A percentile compares a stretch with the other conserved stretches of the same genome.
phyloP scores from a whole-genome alignment of 768 basidiomycete species.

The Leccinum olivaceopallidum region DNA sequence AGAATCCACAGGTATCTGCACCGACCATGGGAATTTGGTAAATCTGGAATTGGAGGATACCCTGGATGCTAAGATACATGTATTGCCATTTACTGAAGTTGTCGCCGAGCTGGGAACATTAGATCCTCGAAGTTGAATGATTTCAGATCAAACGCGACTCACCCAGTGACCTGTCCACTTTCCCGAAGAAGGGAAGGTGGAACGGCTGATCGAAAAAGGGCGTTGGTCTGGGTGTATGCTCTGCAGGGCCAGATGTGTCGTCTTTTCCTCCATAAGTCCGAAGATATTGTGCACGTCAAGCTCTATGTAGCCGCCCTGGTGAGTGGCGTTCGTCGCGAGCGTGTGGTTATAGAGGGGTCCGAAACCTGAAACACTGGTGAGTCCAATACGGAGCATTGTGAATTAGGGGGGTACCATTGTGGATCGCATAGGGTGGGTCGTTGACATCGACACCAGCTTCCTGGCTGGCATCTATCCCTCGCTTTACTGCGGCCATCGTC shows the following conservation, averaged over 20 bases:
- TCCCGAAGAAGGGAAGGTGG: slow-evolving; percentile 64
- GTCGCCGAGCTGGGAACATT: slow-evolving; percentile 59
- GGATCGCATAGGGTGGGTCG: slow-evolving; percentile 65
- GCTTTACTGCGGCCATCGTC: slow-evolving; percentile 27
- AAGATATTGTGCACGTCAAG: slow-evolving; percentile 69
- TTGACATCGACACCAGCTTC: slow-evolving; percentile 49
- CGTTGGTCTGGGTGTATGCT: slow-evolving; percentile 55
- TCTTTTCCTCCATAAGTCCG: slow-evolving; percentile 67
- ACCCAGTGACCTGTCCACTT: slow-evolving; percentile 74
- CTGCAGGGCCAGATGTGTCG: slow-evolving; percentile 58
- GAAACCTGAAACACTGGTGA: slow-evolving; percentile 37
- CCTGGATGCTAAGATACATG: slow-evolving; percentile 67
- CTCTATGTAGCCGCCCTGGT: slow-evolving; percentile 58
- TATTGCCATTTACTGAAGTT: slow-evolving; percentile 73
- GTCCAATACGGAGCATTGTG: neutral
- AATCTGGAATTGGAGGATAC: slow-evolving; percentile 79
- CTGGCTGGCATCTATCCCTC: slow-evolving; percentile 48
- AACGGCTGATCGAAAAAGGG: slow-evolving; percentile 68
- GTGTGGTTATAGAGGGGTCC: slow-evolving; percentile 53
- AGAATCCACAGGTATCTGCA: slow-evolving; percentile 53
- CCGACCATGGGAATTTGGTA: slow-evolving; percentile 83
- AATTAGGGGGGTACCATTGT: slow-evolving; percentile 52
- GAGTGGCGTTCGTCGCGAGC: slow-evolving; percentile 69
- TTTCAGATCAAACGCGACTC: slow-evolving; percentile 1
- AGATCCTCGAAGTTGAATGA: slow-evolving; percentile 18